Percentiles rank a stretch among this genome's conserved stretches.
These are phyloP conservation scores for Coemansia sp. DNA, from an alignment of 192 early-diverging fungal genomes.

Conservation along the genomic window DNA sequence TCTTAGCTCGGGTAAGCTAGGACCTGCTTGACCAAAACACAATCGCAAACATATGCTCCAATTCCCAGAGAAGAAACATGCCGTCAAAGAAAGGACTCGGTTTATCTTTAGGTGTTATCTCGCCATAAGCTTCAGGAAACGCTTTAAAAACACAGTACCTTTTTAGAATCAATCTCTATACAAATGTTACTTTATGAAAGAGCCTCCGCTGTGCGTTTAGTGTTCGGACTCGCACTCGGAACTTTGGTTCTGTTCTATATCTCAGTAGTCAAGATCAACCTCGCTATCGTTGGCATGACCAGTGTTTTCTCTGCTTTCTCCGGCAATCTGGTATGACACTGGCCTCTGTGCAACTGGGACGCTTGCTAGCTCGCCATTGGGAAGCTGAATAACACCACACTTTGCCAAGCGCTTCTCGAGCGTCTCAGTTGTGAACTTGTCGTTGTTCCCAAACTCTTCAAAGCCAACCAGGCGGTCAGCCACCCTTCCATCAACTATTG, in stretches of 20 bases:
- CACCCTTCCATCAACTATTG: constrained; percentile 70
- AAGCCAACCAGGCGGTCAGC: constrained; percentile 88
- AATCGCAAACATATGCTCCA: too few species aligned
- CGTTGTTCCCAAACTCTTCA: constrained; percentile 89
- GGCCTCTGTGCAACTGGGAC: constrained; percentile 45
- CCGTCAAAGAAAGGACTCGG: background rate
- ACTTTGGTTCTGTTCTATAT: too few species aligned
- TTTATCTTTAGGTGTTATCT: background rate
- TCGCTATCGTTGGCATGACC: constrained; percentile 1
- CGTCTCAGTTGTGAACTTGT: constrained; percentile 76
- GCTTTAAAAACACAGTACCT: background rate
- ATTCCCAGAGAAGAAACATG: too few species aligned
- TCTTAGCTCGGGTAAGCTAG: constrained; percentile 71
- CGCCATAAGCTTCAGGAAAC: background rate
- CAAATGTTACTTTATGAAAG: background rate
- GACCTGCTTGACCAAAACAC: background rate
- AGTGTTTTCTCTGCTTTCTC: background rate
- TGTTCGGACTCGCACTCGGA: too few species aligned
- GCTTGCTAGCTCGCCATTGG: constrained; percentile 33
- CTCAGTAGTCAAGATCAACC: constrained; percentile 1
- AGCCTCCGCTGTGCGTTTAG: too few species aligned
- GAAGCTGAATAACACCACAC: constrained; percentile 59
- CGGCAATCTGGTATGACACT: constrained; percentile 7
- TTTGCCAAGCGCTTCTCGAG: constrained; percentile 73
- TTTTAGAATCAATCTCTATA: background rate